These are phyloP conservation scores for Phytophthora nicotianae DNA, from an alignment of 352 stramenopile genomes.

Conservation along the genomic window DNA sequence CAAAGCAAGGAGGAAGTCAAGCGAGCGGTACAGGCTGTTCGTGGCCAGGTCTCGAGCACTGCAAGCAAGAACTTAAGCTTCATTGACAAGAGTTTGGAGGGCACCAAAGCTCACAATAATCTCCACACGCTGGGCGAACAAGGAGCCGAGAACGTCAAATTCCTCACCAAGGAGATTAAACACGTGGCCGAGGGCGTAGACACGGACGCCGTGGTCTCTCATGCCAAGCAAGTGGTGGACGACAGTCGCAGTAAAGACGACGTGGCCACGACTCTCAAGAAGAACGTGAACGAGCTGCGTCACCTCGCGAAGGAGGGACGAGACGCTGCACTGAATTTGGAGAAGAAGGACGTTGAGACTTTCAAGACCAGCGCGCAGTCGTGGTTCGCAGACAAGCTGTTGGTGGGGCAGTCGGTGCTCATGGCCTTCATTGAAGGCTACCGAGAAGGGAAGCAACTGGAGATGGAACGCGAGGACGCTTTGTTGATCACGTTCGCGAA, in stretches of 20 bases:
- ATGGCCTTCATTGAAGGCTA: conserved; percentile 87
- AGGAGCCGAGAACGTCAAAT: conserved; percentile 58
- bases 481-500: conserved; percentile 79
- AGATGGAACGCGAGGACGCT: conserved; percentile 74
- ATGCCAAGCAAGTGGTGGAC: conserved; percentile 61
- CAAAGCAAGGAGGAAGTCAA: conserved; percentile 71
- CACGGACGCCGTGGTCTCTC: conserved; percentile 57
- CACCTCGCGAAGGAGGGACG: conserved; percentile 64
- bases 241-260: conserved; percentile 74
- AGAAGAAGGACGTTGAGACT: conserved; percentile 65
- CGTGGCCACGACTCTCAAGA: conserved; percentile 64
- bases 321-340: conserved; percentile 61
- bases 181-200: conserved; percentile 67
- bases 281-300: conserved; percentile 74
- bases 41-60: conserved; percentile 62
- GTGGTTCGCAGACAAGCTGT: conserved; percentile 86
- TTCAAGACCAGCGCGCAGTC: conserved; percentile 70
- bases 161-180: conserved; percentile 55
- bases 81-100: conserved; percentile 69
- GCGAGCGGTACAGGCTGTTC: conserved; percentile 46
- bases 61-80: conserved; percentile 60
- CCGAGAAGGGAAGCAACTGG: conserved; percentile 74
- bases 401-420: conserved; percentile 80
- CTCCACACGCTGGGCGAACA: conserved; percentile 56
- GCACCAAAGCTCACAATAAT: conserved; percentile 66